Percentiles rank a stretch among this genome's conserved stretches.
phyloP scores from a whole-genome alignment of 139 green algal genomes.

The Chlamydomonas urium region DNA sequence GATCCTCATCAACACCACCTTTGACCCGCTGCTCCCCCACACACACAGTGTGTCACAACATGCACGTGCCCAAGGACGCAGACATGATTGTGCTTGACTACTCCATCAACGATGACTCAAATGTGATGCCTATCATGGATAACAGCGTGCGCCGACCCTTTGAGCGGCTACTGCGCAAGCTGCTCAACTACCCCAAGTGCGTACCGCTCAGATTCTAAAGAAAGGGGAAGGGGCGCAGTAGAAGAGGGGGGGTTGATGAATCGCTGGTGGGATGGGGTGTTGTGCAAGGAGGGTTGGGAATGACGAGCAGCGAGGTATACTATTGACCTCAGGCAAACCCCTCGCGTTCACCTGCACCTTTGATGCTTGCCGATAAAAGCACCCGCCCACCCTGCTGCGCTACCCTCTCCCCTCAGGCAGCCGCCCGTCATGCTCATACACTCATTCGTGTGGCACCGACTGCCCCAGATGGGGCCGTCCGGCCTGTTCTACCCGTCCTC shows the following conservation, averaged over 20 bases:
- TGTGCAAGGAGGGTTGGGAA: too few relatives aligned
- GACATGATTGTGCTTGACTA: conserved; percentile 7
- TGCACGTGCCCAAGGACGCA: neutral
- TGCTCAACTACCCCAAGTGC: conserved; percentile 20
- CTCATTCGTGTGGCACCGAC: conserved; percentile 2
- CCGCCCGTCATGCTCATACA: conserved; percentile 34
- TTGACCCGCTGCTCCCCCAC: too few relatives aligned
- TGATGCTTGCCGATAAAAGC: too few relatives aligned
- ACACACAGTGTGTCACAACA: conserved; percentile 15
- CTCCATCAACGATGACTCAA: conserved; percentile 13
- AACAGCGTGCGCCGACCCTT: conserved; percentile 14
- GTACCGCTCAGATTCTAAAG: neutral
- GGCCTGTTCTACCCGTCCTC: conserved; percentile 8
- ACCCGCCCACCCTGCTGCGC: too few relatives aligned
- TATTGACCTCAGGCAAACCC: too few relatives aligned
- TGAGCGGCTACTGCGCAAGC: conserved; percentile 36
- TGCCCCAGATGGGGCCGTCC: neutral
- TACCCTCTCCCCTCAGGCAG: neutral
- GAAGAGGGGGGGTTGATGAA: too few relatives aligned
- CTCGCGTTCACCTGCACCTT: too few relatives aligned
- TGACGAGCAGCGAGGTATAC: too few relatives aligned
- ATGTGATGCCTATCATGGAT: neutral
- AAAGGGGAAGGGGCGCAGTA: too few relatives aligned
- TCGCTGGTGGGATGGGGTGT: too few relatives aligned
- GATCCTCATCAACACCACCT: too few relatives aligned